Percentiles rank a stretch among this genome's conserved stretches.
phyloP scores from a whole-genome alignment of 441 rosid genomes.

The Eutrema salsugineum region DNA sequence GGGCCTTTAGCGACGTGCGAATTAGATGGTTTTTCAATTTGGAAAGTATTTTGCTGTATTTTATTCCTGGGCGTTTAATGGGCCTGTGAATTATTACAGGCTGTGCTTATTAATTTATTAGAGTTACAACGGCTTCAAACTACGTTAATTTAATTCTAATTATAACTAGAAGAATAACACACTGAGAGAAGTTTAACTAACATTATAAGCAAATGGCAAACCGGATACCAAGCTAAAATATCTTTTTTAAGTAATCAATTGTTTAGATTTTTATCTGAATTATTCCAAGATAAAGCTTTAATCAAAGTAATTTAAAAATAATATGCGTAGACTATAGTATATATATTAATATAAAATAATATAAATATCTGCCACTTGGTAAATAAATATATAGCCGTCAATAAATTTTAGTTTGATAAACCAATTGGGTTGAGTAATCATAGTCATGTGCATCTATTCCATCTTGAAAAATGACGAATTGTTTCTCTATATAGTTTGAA shows the following conservation, averaged over 20 bases:
- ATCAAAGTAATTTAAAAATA: not conserved
- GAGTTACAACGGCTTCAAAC: not conserved
- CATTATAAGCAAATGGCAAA: too few species aligned
- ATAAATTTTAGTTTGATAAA: not conserved
- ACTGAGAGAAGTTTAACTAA: not conserved
- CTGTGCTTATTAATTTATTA: not conserved
- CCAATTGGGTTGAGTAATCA: not conserved
- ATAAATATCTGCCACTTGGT: not conserved
- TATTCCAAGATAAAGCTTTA: not conserved
- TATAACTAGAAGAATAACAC: not conserved
- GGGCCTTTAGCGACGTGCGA: not conserved
- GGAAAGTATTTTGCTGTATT: not conserved
- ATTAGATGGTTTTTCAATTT: not conserved
- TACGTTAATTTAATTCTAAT: not conserved
- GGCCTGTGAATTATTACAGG: not conserved
- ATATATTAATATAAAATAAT: not conserved
- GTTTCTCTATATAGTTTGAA: not conserved
- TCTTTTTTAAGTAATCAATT: not conserved
- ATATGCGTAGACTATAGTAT: not conserved
- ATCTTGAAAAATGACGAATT: not conserved
- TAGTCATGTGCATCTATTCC: constrained; percentile 16
- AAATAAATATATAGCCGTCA: not conserved
- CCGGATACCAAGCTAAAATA: too few species aligned
- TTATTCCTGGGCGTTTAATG: not conserved
- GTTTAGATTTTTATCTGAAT: not conserved